Evolutionary conservation across 306 rosid genomes (phyloP), one percentile per base, ranked within the genome.

Genomic region (Casuarina cunninghamiana): DNA sequence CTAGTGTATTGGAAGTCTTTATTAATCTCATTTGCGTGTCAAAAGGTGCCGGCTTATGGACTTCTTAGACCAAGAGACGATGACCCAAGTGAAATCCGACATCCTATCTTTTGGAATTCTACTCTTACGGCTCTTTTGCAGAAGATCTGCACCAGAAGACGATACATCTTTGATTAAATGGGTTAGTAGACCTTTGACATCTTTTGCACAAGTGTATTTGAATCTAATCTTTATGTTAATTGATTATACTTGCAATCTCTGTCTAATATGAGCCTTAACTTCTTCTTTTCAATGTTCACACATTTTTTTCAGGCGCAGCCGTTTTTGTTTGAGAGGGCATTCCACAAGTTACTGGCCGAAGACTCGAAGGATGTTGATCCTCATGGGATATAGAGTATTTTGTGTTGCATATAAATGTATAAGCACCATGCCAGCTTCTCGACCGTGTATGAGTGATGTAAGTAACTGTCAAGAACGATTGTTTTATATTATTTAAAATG

Each of bases 101-200:
- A 43, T 78, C 19, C 75, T 3, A 7, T 73, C 82, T 49, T 77
- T 57, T 49, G 82, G 76, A 73, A 60, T 82, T 38, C 50, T 82
- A 45, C 85, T 82, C 37, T 48, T 82, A 77, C 77, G 85, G 44
- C 17, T 82, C 17, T 82, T 82, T 58, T 77, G 76, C 60, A 16
- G 74, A 78, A 73, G 54, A 17, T 67, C 79, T 32, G 67, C 66
- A 62, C 82, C 51, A 5, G 57, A 17, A 16, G 79, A 68, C 67
- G 79, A 82, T n/a, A 70, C 15, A 57, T 10, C 17, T 48, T 69
- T 78, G 54, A 74, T 51, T 61, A 21, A 68, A 4, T 78, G 82
- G 85, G 76, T 82, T 21, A 54, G 85, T 78, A 39, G 9, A 43
- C 13, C 19, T 16, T 26, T 26, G 32, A 26, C 32, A 26, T 26